phyloP scores from a whole-genome alignment of 2,329 filamentous ascomycete species.

The Xylaria arbuscula region DNA sequence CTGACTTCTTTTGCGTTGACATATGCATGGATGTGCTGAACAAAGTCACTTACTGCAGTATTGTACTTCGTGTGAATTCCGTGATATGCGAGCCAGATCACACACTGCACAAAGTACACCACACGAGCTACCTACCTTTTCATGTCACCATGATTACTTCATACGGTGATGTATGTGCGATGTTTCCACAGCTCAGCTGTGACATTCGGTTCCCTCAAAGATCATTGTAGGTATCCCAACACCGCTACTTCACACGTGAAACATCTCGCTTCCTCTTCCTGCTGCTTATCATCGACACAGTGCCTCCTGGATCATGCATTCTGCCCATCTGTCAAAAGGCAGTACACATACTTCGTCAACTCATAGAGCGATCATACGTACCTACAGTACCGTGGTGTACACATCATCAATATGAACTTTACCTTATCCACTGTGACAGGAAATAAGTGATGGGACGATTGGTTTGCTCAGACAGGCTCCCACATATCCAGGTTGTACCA shows the following conservation, averaged over 20 bases:
- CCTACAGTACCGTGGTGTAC: background rate
- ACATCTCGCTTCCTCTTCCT: conserved; percentile 15
- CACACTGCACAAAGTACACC: background rate
- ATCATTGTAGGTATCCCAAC: conserved; percentile 11
- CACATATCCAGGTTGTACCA: conserved; percentile 12
- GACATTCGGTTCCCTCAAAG: background rate
- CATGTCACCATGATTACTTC: background rate
- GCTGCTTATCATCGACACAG: conserved; percentile 5
- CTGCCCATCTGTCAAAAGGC: conserved; percentile 6
- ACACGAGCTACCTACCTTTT: background rate
- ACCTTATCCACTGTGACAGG: conserved; percentile 6
- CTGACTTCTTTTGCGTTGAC: no score
- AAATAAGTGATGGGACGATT: background rate
- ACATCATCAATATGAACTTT: background rate
- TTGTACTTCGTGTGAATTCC: background rate
- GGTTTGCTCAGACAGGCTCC: conserved; percentile 12
- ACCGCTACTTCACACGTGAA: conserved; percentile 23
- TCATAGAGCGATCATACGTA: conserved; percentile 10
- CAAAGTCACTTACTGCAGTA: conserved; percentile 8
- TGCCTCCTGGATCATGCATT: conserved; percentile 5
- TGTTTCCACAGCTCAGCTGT: conserved; percentile 13
- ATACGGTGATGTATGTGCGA: background rate
- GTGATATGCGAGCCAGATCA: conserved; percentile 13
- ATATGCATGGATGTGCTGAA: background rate
- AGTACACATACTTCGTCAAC: conserved; percentile 11